Evolutionary conservation across 371 early-diverging fungal species (phyloP).

Genomic region (Cladochytrium tenue): DNA sequence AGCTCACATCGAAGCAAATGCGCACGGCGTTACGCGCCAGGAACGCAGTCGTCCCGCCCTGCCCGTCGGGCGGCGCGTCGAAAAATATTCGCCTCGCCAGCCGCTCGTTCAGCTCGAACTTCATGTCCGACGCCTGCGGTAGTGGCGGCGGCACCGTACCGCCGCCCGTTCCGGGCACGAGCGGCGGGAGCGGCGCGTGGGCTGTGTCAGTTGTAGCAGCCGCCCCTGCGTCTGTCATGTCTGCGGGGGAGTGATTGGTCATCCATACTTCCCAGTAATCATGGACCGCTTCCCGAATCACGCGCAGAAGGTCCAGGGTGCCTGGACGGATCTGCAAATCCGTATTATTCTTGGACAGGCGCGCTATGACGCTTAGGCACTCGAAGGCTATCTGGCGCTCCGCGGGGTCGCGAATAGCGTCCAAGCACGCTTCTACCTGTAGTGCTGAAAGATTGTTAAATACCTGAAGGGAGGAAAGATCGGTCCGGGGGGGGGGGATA

Average conservation of each 20-base stretch:
- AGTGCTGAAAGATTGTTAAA: slow-evolving; percentile 68
- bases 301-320: slow-evolving; percentile 59
- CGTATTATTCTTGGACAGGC: slow-evolving; percentile 66
- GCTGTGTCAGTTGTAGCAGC: neutral
- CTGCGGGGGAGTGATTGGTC: slow-evolving; percentile 32
- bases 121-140: slow-evolving; percentile 2
- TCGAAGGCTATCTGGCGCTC: slow-evolving; percentile 82
- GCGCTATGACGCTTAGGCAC: slow-evolving; percentile 65
- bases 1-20: slow-evolving; percentile 34
- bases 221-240: neutral
- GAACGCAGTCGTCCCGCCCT: slow-evolving; percentile 70
- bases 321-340: slow-evolving; percentile 55
- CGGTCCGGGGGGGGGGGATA: too few relatives aligned
- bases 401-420: slow-evolving; percentile 76
- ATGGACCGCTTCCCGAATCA: slow-evolving; percentile 68
- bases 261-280: slow-evolving; percentile 73
- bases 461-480: neutral
- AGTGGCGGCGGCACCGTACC: too few relatives aligned
- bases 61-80: slow-evolving; percentile 72
- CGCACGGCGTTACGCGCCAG: slow-evolving; percentile 48
- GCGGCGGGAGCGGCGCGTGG: too few relatives aligned
- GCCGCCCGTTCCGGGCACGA: too few relatives aligned
- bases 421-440: slow-evolving; percentile 72
- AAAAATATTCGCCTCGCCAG: slow-evolving; percentile 75
- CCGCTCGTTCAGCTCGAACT: slow-evolving; percentile 40